Conservation (phyloP, 345 rosid species). For the Gossypium mustelinum region DNA sequence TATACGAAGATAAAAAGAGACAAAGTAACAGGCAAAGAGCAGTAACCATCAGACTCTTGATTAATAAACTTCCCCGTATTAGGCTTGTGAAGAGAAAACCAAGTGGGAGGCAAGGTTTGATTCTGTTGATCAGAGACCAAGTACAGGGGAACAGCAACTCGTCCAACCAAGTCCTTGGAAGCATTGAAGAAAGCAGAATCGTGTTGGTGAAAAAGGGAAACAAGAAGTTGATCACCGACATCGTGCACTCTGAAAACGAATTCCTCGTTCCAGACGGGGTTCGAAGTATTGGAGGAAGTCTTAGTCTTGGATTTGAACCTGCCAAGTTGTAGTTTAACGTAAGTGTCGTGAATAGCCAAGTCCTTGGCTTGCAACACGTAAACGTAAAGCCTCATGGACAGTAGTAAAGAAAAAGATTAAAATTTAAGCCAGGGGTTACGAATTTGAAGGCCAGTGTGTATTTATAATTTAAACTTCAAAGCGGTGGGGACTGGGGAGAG, state of each 20-base stretch:
- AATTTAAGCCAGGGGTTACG: background rate
- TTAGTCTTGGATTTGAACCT: constrained; percentile 62
- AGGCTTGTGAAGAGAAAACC: constrained; percentile 56
- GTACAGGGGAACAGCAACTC: constrained; percentile 49
- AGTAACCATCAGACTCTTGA: constrained; percentile 67
- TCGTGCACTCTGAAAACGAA: constrained; percentile 53
- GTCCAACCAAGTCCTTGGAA: constrained; percentile 48
- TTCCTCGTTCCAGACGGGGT: constrained; percentile 82
- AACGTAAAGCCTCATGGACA: constrained; percentile 64
- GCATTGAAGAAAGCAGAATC: constrained; percentile 37
- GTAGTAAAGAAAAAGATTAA: background rate
- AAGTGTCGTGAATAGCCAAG: constrained; percentile 48
- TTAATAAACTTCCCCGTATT: constrained; percentile 41
- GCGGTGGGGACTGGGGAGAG: background rate
- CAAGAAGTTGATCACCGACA: constrained; percentile 40
- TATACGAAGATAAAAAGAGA: background rate
- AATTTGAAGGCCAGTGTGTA: background rate
- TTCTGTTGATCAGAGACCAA: constrained; percentile 43
- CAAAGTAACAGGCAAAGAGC: background rate
- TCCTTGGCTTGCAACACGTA: constrained; percentile 66
- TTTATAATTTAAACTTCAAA: background rate
- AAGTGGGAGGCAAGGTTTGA: constrained; percentile 69
- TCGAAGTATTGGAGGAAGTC: constrained; percentile 28
- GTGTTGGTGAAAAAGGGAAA: constrained; percentile 43
- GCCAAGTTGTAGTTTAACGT: constrained; percentile 59